A percentile compares a stretch with the other conserved stretches of the same genome.
Evolutionary conservation across 331 rosid genomes (phyloP).

Genomic region (Dryas integrifolia): DNA sequence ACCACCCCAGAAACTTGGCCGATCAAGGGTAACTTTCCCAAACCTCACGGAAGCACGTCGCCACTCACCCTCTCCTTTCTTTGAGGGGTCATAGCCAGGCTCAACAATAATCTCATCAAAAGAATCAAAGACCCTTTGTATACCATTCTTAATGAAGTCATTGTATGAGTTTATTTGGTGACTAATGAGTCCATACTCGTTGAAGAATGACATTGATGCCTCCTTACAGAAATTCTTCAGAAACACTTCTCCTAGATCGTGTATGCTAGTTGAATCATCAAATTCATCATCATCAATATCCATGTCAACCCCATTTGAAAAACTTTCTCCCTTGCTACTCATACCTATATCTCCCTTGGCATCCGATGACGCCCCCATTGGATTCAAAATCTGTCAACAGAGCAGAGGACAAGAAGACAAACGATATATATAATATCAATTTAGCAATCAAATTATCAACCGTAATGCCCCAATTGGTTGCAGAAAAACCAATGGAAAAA

Average conservation of each 20-base stretch:
- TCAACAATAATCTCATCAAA: slow-evolving; percentile 66
- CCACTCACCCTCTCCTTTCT: slow-evolving; percentile 71
- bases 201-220: slow-evolving; percentile 55
- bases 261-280: slow-evolving; percentile 26
- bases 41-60: slow-evolving; percentile 67
- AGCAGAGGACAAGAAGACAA: neutral
- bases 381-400: slow-evolving; percentile 4
- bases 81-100: slow-evolving; percentile 85
- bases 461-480: neutral
- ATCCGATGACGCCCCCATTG: slow-evolving; percentile 44
- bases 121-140: slow-evolving; percentile 57
- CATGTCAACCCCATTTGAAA: slow-evolving; percentile 36
- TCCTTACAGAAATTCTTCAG: slow-evolving; percentile 48
- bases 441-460: neutral
- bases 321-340: slow-evolving; percentile 43
- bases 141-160: slow-evolving; percentile 47
- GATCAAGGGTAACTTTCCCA: slow-evolving; percentile 64
- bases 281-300: slow-evolving; percentile 38
- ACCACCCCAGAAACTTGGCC: slow-evolving; percentile 78
- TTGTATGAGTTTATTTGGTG: slow-evolving; percentile 87
- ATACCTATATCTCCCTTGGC: slow-evolving; percentile 37
- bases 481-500: neutral
- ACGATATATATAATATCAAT: neutral
- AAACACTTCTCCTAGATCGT: slow-evolving; percentile 38
- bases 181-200: slow-evolving; percentile 70